Conservation (phyloP, 2,329 filamentous ascomycete species). For the Penicillium verrucosum region DNA sequence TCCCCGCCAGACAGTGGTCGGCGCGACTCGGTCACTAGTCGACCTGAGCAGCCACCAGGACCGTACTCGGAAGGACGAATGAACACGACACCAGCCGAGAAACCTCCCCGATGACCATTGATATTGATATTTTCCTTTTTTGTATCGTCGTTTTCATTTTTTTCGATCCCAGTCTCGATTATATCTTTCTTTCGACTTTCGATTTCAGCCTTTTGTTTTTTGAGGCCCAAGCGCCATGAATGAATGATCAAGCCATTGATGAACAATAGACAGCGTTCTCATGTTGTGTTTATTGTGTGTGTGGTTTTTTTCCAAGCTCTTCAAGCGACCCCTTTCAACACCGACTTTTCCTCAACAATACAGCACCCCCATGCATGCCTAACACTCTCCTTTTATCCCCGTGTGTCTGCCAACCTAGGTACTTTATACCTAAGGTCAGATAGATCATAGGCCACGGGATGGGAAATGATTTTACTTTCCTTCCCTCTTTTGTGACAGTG, state of each 20-base stretch:
- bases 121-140: constrained; percentile 5
- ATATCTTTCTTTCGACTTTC: neutral
- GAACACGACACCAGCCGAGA: constrained; percentile 18
- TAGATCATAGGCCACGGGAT: neutral
- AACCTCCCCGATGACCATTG: constrained; percentile 8
- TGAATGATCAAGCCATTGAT: constrained; percentile 27
- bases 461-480: neutral
- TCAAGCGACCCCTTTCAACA: constrained; percentile 6
- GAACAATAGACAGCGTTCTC: constrained; percentile 33
- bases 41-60: constrained; percentile 21
- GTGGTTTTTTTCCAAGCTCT: constrained; percentile 7
- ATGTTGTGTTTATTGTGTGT: constrained; percentile 17
- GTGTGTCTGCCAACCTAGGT: no score
- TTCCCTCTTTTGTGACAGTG: neutral
- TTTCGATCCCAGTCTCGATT: neutral
- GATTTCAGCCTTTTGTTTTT: constrained; percentile 1
- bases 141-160: constrained; percentile 4
- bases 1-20: constrained; percentile 26
- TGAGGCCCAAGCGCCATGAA: constrained; percentile 12
- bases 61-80: constrained; percentile 20
- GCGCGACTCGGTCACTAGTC: constrained; percentile 25
- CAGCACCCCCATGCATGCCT: neutral
- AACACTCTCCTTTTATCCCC: neutral
- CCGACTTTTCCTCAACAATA: neutral
- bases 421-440: neutral